These are phyloP conservation scores for Peronosclerospora sorghi DNA, from an alignment of 352 stramenopile species.

Conservation along the genomic window DNA sequence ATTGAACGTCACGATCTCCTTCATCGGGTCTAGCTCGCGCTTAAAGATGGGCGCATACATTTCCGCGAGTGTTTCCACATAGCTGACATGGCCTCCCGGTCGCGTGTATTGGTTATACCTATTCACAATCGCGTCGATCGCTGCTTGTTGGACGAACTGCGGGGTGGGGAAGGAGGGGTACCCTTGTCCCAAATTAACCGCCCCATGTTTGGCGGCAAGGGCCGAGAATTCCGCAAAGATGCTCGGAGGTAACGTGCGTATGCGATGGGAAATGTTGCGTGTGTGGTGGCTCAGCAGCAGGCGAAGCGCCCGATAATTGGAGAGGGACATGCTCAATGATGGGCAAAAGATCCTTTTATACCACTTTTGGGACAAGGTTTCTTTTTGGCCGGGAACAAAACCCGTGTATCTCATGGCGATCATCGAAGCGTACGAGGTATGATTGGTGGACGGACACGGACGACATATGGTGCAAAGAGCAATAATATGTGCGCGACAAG, in stretches of 20 bases:
- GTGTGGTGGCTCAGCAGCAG: neutral
- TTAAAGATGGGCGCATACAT: conserved; percentile 67
- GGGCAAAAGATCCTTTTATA: no score
- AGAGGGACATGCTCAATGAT: no score
- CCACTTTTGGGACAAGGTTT: no score
- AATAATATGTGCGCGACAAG: no score
- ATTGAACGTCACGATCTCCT: conserved; percentile 81
- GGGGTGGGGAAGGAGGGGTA: conserved; percentile 93
- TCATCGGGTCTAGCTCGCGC: conserved; percentile 60
- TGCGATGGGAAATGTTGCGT: conserved; percentile 48
- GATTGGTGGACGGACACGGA: no score
- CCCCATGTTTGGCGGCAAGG: conserved; percentile 61
- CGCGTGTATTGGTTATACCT: conserved; percentile 87
- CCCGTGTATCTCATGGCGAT: no score
- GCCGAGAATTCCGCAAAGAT: conserved; percentile 85
- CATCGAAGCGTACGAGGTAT: no score
- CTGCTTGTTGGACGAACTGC: conserved; percentile 82
- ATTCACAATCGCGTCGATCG: conserved; percentile 65
- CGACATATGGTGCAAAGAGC: no score
- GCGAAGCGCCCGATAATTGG: neutral
- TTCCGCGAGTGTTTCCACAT: conserved; percentile 68
- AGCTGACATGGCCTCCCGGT: conserved; percentile 65
- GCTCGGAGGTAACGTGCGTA: conserved; percentile 55
- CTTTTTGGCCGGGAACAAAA: no score
- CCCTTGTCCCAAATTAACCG: conserved; percentile 93